Evolutionary conservation across 805 yeast species (phyloP).

Genomic region (Sugiyamaella mastotermitis): DNA sequence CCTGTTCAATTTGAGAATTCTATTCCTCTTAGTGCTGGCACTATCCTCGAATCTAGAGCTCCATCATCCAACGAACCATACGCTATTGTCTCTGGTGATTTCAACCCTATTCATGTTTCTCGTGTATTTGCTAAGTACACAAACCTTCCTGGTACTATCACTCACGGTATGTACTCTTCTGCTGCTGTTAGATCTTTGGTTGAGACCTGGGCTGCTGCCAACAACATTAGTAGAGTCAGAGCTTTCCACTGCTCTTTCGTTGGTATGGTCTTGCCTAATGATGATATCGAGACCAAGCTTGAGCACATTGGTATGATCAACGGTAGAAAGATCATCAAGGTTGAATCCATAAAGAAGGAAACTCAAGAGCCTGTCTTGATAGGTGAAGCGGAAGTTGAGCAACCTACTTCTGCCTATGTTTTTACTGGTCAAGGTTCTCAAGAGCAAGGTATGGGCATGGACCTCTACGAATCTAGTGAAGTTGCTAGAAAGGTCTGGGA

Average conservation of each 20-base stretch:
- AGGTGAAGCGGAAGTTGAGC: conserved; percentile 99
- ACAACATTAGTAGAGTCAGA: conserved; percentile 91
- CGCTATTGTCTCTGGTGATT: conserved; percentile 96
- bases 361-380: conserved; percentile 70
- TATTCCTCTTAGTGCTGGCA: conserved; percentile 69
- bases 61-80: conserved; percentile 96
- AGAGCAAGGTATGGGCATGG: conserved; percentile 99
- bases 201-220: conserved; percentile 98
- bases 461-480: conserved; percentile 79
- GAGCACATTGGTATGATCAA: conserved; percentile 98
- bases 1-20: conserved; percentile 85
- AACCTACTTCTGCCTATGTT: conserved; percentile 92
- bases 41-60: conserved; percentile 48
- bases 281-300: conserved; percentile 74
- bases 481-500: conserved; percentile 98
- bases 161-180: conserved; percentile 98
- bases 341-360: conserved; percentile 78
- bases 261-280: conserved; percentile 98
- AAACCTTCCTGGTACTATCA: conserved; percentile 91
- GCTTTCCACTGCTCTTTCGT: conserved; percentile 87
- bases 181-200: conserved; percentile 93
- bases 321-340: conserved; percentile 95
- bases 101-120: conserved; percentile 96
- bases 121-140: conserved; percentile 93
- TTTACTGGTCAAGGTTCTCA: conserved; percentile 99